Base-by-base conservation (phyloP, 129 eudicot species). In the Sambucus nigra region DNA sequence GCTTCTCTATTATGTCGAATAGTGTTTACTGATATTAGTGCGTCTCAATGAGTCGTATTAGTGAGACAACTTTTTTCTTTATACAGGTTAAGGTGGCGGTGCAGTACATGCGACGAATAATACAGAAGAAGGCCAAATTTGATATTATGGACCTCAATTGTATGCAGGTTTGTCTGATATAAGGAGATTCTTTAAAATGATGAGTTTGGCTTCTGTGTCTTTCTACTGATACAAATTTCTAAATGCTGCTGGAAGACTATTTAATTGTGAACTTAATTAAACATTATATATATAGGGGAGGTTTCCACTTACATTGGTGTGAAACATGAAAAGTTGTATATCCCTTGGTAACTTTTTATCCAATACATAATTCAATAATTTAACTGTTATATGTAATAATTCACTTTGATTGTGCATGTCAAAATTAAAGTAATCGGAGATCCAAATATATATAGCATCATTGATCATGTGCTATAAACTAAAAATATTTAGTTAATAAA, bases 71-170 rank as follows among this genome's bases (percentile, higher is more conserved):
- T 23, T 59, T 57, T 46, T 18, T 16, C 61, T 51, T 46, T 16
- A 27, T 42, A 27, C 78, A 91, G 99, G 94, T 91, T 47, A 91
- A 86, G 78, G 83, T 91, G 60, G 99, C 81, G 25, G 67, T 91
- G 63, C 94, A 82, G 60, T 86, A 91, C 78, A 91, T 91, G 99
- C 83, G 99, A 13, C 73, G 87, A 47, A 80, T 79, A 62, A 91
- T 91, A 23, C 88, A 69, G 73, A 91, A 82, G 87, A 91, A 78
- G 69, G 98, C 95, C 49, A 85, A 82, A 61, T 91, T 86, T 66
- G 98, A 91, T 73, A 91, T 91, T 22, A 82, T 66, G 82, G 76
- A 74, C 58, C 80, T 91, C n/a, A 81, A 77, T 39, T 70, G 82
- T 61, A 20, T 82, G 52, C 72, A 91, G 94, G 98, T 87, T 54